A percentile compares a stretch with the other conserved stretches of the same genome.
Evolutionary conservation across 345 rosid species (phyloP).

Genomic region (Hibiscus tridactylites): DNA sequence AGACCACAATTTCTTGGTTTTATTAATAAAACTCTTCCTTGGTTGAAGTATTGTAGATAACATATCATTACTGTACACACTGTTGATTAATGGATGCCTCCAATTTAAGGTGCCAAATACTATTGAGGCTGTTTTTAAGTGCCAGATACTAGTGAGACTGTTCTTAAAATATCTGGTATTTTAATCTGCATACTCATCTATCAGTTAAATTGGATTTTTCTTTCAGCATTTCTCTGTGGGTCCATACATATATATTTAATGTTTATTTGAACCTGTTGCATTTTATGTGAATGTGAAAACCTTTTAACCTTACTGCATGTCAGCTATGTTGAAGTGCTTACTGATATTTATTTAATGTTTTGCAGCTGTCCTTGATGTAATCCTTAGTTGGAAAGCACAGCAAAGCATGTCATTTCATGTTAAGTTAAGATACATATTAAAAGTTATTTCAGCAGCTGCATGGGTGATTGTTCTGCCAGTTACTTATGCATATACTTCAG

Average conservation of each 20-base stretch:
- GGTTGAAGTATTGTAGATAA: background rate
- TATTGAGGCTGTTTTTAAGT: background rate
- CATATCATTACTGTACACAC: background rate
- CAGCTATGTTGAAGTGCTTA: background rate
- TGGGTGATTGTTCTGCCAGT: conserved; percentile 93
- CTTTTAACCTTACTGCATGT: conserved; percentile 3
- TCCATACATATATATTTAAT: background rate
- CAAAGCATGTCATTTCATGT: conserved; percentile 85
- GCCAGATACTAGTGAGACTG: background rate
- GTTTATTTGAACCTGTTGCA: background rate
- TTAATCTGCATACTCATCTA: background rate
- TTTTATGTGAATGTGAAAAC: background rate
- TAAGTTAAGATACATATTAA: conserved; percentile 88
- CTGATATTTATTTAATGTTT: conserved; percentile 8
- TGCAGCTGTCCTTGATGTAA: conserved; percentile 93
- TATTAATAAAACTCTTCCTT: background rate
- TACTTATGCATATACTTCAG: conserved; percentile 87
- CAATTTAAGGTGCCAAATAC: background rate
- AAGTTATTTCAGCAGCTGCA: conserved; percentile 86
- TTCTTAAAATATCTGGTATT: background rate
- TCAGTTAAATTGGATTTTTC: conserved; percentile 4
- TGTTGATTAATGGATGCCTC: background rate
- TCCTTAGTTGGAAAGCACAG: conserved; percentile 86
- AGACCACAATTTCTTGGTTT: background rate
- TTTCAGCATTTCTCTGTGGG: background rate